These are phyloP conservation scores for Lipomyces starkeyi DNA, from an alignment of 805 yeast genomes.

Conservation along the genomic window DNA sequence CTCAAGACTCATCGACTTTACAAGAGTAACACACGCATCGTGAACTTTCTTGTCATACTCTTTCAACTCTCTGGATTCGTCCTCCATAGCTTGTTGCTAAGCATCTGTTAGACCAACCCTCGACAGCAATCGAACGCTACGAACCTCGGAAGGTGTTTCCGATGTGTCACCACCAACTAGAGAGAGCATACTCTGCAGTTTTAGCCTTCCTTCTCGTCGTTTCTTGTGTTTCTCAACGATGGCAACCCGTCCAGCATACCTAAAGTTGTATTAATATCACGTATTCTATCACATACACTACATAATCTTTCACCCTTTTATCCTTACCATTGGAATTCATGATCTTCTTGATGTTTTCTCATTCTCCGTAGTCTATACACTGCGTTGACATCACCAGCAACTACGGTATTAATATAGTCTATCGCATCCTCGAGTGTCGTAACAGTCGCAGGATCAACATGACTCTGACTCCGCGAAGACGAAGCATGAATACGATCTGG, in stretches of 20 bases:
- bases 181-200: conserved; percentile 19
- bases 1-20: conserved; percentile 25
- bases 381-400: conserved; percentile 5
- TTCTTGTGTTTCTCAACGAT: conserved; percentile 20
- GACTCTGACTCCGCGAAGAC: neutral
- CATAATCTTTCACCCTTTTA: neutral
- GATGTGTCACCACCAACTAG: conserved; percentile 29
- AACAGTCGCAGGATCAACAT: conserved; percentile 18
- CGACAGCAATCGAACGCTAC: too few relatives aligned
- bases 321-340: conserved; percentile 31
- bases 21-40: conserved; percentile 25
- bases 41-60: conserved; percentile 32
- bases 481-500: neutral
- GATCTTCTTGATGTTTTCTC: conserved; percentile 31
- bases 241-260: conserved; percentile 28
- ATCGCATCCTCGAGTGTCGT: conserved; percentile 19
- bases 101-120: neutral
- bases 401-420: conserved; percentile 8
- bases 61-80: conserved; percentile 19
- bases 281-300: neutral
- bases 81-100: conserved; percentile 20
- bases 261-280: neutral
- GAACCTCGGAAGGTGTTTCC: conserved; percentile 19
- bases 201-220: conserved; percentile 23
- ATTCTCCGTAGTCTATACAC: conserved; percentile 20